Evolutionary conservation across 2,329 filamentous ascomycete genomes (phyloP).

Genomic region (Colletotrichum noveboracense): DNA sequence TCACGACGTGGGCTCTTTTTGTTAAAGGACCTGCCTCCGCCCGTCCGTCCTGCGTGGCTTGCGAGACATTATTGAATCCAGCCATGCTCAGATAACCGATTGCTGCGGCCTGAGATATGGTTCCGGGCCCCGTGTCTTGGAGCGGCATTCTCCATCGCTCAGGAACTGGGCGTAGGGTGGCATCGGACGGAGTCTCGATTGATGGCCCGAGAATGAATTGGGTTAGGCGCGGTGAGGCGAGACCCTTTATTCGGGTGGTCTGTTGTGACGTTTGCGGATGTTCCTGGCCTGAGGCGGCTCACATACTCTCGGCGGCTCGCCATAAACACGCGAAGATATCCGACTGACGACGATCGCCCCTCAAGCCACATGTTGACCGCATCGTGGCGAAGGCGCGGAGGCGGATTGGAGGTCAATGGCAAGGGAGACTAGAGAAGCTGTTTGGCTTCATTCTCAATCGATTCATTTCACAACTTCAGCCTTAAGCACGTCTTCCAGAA

Average conservation of each 20-base stretch:
- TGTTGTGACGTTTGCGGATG: not conserved
- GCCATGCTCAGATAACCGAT: not conserved
- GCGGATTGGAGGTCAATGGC: not conserved
- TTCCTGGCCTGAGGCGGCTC: not conserved
- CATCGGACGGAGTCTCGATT: not conserved
- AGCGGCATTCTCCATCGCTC: not conserved
- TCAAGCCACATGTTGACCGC: not conserved
- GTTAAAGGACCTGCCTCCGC: not conserved
- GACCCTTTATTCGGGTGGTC: not conserved
- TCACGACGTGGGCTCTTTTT: not conserved
- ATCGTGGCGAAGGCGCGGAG: not conserved
- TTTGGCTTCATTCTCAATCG: not conserved
- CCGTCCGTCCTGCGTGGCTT: not conserved
- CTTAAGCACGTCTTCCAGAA: not conserved
- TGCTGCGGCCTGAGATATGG: not conserved
- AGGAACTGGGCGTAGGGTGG: not conserved
- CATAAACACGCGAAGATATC: not conserved
- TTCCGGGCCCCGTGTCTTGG: not conserved
- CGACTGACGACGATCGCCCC: not conserved
- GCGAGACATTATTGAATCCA: not conserved
- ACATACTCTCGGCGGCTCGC: not conserved
- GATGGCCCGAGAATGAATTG: not conserved
- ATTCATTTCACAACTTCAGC: not conserved
- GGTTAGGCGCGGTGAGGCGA: not conserved
- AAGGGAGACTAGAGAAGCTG: fast-evolving